Evolutionary conservation across 345 rosid species (phyloP).

Genomic region (Pelargonium nanum): DNA sequence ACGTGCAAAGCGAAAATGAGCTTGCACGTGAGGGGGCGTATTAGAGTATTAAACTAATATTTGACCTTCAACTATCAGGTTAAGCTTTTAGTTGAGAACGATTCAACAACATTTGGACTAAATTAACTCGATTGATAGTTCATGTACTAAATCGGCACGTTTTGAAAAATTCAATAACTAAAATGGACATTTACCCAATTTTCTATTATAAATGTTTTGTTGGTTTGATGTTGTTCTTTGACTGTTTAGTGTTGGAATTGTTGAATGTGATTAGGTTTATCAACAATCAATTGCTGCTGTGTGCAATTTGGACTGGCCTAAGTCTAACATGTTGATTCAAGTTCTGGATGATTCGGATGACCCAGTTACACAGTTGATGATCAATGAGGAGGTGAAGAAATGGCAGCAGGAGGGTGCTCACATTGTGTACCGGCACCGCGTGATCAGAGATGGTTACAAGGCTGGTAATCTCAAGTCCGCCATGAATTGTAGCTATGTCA

Average conservation of each 20-base stretch:
- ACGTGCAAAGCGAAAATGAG: no score
- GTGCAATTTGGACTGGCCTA: constrained; percentile 93
- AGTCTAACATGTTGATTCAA: constrained; percentile 63
- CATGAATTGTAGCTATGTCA: constrained; percentile 82
- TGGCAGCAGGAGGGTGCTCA: constrained; percentile 83
- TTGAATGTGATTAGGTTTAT: constrained; percentile 58
- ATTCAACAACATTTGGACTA: no score
- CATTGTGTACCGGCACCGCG: constrained; percentile 76
- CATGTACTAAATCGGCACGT: no score
- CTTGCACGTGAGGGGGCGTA: no score
- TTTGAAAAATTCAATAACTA: no score
- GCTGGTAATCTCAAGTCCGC: constrained; percentile 98
- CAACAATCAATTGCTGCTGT: constrained; percentile 90
- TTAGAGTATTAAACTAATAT: no score
- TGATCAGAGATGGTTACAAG: constrained; percentile 79
- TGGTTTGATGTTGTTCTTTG: neutral
- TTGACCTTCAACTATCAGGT: no score
- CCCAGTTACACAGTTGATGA: constrained; percentile 51
- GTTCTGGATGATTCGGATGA: constrained; percentile 90
- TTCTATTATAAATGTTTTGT: neutral
- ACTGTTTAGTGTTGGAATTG: neutral
- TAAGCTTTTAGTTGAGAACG: no score
- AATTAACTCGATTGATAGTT: no score
- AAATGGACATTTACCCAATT: no score
- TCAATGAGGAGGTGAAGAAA: constrained; percentile 74